These are phyloP conservation scores for Nothophoma quercina DNA, from an alignment of 2,329 filamentous ascomycete genomes.

Conservation along the genomic window DNA sequence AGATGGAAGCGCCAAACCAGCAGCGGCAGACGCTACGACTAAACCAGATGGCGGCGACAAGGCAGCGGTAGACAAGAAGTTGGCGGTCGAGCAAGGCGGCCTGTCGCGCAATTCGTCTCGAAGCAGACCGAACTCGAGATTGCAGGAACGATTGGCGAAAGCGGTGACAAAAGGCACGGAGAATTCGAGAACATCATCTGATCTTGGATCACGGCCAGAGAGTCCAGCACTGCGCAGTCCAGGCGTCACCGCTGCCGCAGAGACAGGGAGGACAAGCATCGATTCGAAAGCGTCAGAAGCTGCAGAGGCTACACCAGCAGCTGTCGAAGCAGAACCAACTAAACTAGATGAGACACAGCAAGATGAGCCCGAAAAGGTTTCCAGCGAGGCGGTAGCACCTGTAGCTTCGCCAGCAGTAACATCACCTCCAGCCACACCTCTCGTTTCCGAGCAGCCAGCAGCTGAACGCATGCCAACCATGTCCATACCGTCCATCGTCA, in stretches of 20 bases:
- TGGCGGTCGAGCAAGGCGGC: slow-evolving; percentile 45
- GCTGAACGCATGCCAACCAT: slow-evolving; percentile 37
- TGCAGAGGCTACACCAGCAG: slow-evolving; percentile 19
- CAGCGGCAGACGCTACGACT: slow-evolving; percentile 47
- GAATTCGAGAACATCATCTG: slow-evolving; percentile 59
- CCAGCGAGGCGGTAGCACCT: slow-evolving; percentile 33
- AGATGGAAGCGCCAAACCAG: slow-evolving; percentile 63
- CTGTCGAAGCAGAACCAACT: slow-evolving; percentile 23
- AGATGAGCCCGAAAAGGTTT: slow-evolving; percentile 31
- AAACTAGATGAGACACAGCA: slow-evolving; percentile 22
- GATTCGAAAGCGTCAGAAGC: slow-evolving; percentile 51
- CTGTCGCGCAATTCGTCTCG: slow-evolving; percentile 70
- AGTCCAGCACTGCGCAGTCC: slow-evolving; percentile 57
- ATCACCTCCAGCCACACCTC: slow-evolving; percentile 24
- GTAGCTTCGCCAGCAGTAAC: slow-evolving; percentile 11
- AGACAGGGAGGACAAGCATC: slow-evolving; percentile 54
- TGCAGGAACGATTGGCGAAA: slow-evolving; percentile 89
- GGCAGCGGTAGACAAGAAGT: slow-evolving; percentile 36
- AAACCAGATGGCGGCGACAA: slow-evolving; percentile 43
- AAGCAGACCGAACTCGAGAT: slow-evolving; percentile 75
- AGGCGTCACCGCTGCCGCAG: slow-evolving; percentile 26
- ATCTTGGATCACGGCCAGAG: slow-evolving; percentile 60
- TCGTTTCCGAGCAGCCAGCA: slow-evolving; percentile 49
- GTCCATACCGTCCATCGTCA: slow-evolving; percentile 43
- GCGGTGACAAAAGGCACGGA: slow-evolving; percentile 78